Evolutionary conservation across 805 yeast genomes (phyloP).

Genomic region (Wickerhamomyces queroliae): DNA sequence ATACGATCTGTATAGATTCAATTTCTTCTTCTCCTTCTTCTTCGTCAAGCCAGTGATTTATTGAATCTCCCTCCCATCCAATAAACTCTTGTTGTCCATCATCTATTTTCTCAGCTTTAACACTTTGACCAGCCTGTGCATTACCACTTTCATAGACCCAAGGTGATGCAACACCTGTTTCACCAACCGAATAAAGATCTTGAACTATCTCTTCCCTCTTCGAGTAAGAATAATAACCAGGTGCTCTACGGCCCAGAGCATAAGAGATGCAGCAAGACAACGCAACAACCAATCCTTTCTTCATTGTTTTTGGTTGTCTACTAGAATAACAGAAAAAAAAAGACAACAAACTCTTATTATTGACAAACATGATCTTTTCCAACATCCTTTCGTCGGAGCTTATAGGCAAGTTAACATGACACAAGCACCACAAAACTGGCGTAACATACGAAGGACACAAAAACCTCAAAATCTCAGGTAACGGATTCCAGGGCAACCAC

Average conservation of each 20-base stretch:
- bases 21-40: slow-evolving; percentile 2
- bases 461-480: not conserved
- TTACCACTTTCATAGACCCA: not conserved
- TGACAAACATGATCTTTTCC: not conserved
- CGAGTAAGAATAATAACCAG: not conserved
- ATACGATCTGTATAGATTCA: not conserved
- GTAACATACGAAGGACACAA: no score
- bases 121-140: not conserved
- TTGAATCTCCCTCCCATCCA: not conserved
- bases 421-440: no score
- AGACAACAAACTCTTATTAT: no score
- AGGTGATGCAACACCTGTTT: not conserved
- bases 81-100: not conserved
- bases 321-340: not conserved
- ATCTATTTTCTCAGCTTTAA: not conserved
- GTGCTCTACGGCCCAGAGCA: no score
- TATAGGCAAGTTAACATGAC: no score
- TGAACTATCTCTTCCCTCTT: not conserved
- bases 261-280: not conserved
- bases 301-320: no score
- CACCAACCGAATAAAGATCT: no score
- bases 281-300: not conserved
- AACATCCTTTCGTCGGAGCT: no score
- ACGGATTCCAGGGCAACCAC: not conserved
- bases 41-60: not conserved